phyloP scores from a whole-genome alignment of 371 early-diverging fungal genomes.

The Mortierella sp. region DNA sequence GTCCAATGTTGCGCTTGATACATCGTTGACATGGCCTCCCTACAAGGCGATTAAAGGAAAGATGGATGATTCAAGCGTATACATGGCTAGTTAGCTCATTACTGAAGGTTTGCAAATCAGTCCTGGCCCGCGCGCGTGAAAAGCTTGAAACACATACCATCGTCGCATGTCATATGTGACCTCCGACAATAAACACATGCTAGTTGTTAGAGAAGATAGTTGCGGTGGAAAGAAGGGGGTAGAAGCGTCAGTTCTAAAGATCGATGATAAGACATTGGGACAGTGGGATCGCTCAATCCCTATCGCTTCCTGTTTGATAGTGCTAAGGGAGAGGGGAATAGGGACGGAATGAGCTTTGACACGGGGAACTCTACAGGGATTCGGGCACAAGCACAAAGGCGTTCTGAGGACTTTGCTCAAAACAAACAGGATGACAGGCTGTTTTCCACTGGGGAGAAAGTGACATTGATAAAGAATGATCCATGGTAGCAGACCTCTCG shows the following conservation, averaged over 20 bases:
- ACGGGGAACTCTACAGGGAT: too few relatives aligned
- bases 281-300: neutral
- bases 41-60: constrained; percentile 10
- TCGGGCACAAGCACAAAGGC: too few relatives aligned
- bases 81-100: neutral
- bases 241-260: neutral
- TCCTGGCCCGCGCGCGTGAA: too few relatives aligned
- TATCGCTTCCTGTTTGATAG: too few relatives aligned
- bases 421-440: too few relatives aligned
- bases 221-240: neutral
- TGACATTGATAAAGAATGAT: too few relatives aligned
- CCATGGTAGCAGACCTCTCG: too few relatives aligned
- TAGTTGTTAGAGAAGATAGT: constrained; percentile 19
- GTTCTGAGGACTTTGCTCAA: too few relatives aligned
- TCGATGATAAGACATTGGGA: constrained; percentile 13
- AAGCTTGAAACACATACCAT: constrained; percentile 56
- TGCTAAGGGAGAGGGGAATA: too few relatives aligned
- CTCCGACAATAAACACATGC: constrained; percentile 88
- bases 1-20: constrained; percentile 92
- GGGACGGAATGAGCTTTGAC: too few relatives aligned
- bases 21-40: constrained; percentile 94
- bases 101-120: too few relatives aligned
- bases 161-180: constrained; percentile 90
- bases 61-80: neutral
- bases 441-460: too few relatives aligned